These are phyloP conservation scores for Aspergillus cavernicola DNA, from an alignment of 495 filamentous ascomycete species.

Conservation along the genomic window DNA sequence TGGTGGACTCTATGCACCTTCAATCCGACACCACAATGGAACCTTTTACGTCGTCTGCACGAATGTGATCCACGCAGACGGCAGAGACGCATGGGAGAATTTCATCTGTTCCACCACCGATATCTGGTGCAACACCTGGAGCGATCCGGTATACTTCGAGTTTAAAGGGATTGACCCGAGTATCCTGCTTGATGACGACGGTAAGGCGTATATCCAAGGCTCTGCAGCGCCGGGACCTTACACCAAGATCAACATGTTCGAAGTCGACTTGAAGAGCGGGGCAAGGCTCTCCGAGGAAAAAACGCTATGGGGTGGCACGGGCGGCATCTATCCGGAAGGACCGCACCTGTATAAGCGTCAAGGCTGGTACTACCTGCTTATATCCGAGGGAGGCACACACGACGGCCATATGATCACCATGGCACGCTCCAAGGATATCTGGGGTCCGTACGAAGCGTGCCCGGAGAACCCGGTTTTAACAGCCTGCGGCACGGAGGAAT, in stretches of 20 bases:
- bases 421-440: neutral
- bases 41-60: conserved; percentile 6
- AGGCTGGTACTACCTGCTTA: neutral
- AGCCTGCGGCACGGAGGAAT: neutral
- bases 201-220: neutral
- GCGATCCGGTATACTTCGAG: neutral
- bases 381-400: conserved; percentile 4
- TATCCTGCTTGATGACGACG: neutral
- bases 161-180: conserved; percentile 4
- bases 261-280: neutral
- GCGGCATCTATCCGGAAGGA: neutral
- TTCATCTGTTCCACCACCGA: neutral
- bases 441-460: conserved; percentile 1
- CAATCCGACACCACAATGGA: neutral
- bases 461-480: neutral
- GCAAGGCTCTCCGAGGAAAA: neutral
- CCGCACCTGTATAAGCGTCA: neutral
- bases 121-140: neutral
- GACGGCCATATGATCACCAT: neutral
- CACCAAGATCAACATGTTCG: neutral
- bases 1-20: neutral
- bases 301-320: neutral
- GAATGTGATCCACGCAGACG: neutral
- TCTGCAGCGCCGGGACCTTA: neutral
- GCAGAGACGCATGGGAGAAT: neutral